Conservation (phyloP, 2,329 filamentous ascomycete species). For the Tricladium varicosporioides region DNA sequence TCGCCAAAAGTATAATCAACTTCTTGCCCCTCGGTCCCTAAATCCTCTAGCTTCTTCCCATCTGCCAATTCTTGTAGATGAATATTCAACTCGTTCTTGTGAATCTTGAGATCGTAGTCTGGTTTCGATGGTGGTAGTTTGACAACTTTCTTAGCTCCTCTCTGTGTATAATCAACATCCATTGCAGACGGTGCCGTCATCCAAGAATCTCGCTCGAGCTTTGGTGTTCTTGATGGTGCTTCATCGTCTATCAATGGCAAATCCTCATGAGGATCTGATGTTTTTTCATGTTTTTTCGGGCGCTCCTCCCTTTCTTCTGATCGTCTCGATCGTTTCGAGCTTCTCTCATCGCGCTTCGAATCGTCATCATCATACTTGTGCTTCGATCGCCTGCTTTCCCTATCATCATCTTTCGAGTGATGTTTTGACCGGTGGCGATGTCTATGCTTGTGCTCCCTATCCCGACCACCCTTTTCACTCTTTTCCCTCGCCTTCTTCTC, state of each 20-base stretch:
- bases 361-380: conserved; percentile 34
- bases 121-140: conserved; percentile 33
- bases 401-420: conserved; percentile 29
- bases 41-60: conserved; percentile 51
- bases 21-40: conserved; percentile 53
- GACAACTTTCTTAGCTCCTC: conserved; percentile 54
- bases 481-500: conserved; percentile 56
- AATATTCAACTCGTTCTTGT: conserved; percentile 77
- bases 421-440: conserved; percentile 36
- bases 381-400: conserved; percentile 17
- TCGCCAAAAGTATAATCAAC: conserved; percentile 88
- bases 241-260: conserved; percentile 52
- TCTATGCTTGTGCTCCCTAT: conserved; percentile 38
- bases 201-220: conserved; percentile 75
- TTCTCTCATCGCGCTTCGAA: conserved; percentile 52
- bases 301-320: conserved; percentile 37
- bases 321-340: conserved; percentile 60
- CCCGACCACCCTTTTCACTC: conserved; percentile 44
- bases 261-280: conserved; percentile 48
- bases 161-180: conserved; percentile 79
- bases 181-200: conserved; percentile 86
- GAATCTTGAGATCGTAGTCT: conserved; percentile 47
- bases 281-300: conserved; percentile 39
- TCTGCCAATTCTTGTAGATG: conserved; percentile 53
- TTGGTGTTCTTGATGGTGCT: conserved; percentile 31